Percentiles rank a stretch among this genome's conserved stretches.
Evolutionary conservation across 441 rosid genomes (phyloP).

Genomic region (Euphorbia schlechtendalii): DNA sequence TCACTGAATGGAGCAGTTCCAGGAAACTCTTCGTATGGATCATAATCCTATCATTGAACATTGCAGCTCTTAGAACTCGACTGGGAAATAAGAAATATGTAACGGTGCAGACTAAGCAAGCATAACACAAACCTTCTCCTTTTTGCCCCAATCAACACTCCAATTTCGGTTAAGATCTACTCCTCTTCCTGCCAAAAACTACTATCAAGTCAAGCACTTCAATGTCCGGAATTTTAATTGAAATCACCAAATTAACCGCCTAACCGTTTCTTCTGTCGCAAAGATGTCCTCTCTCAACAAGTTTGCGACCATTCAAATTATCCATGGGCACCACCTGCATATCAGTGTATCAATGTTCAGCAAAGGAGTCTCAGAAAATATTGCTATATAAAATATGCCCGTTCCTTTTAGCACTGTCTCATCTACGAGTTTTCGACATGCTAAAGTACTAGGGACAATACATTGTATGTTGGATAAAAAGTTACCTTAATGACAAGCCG

Average conservation of each 20-base stretch:
- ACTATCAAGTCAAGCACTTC: constrained; percentile 7
- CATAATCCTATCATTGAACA: constrained; percentile 82
- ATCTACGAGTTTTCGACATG: too few relatives aligned
- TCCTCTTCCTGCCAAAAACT: constrained; percentile 73
- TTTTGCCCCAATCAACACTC: constrained; percentile 99
- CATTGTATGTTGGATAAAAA: too few relatives aligned
- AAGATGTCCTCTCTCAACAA: constrained; percentile 78
- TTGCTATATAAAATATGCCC: too few relatives aligned
- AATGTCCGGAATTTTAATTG: constrained; percentile 13
- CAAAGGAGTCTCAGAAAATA: neutral
- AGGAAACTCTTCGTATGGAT: constrained; percentile 98
- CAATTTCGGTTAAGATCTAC: constrained; percentile 98
- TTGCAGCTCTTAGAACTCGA: constrained; percentile 16
- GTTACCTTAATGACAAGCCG: constrained; percentile 83
- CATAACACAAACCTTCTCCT: constrained; percentile 65
- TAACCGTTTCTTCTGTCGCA: constrained; percentile 90
- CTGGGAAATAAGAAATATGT: neutral
- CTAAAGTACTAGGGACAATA: too few relatives aligned
- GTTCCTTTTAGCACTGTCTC: too few relatives aligned
- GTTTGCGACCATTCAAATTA: constrained; percentile 78
- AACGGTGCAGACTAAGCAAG: too few relatives aligned
- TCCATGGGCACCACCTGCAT: constrained; percentile 83
- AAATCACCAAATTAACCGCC: constrained; percentile 11
- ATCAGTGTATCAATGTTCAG: too few relatives aligned
- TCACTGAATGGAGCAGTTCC: constrained; percentile 91